Evolutionary conservation across 768 basidiomycete genomes (phyloP).

Genomic region (Tephrocybe sp.): DNA sequence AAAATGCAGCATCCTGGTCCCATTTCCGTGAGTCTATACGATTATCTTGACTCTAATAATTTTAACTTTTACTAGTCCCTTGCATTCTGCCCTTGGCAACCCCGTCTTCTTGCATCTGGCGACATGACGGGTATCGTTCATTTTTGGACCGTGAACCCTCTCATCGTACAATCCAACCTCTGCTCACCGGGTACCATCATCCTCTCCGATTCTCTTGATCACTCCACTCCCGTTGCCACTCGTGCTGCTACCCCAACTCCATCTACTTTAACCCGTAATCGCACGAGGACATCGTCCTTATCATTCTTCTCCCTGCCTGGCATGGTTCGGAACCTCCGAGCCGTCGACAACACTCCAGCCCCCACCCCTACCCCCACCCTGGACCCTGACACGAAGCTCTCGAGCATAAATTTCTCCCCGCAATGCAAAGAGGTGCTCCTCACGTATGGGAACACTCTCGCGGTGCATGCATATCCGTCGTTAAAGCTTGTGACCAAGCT

Average conservation of each 20-base stretch:
- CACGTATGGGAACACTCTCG: too few relatives aligned
- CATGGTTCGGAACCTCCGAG: too few relatives aligned
- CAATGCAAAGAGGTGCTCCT: constrained; percentile 79
- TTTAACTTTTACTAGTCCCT: constrained; percentile 52
- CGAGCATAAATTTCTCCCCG: constrained; percentile 70
- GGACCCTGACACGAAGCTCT: constrained; percentile 59
- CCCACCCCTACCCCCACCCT: constrained; percentile 36
- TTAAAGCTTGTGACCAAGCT: too few relatives aligned
- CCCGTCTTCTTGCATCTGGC: constrained; percentile 74
- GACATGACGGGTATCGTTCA: constrained; percentile 55
- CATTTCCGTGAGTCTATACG: constrained; percentile 35
- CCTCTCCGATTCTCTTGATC: too few relatives aligned
- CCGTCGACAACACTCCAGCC: too few relatives aligned
- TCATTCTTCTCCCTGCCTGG: too few relatives aligned
- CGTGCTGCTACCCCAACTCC: too few relatives aligned
- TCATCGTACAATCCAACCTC: constrained; percentile 38
- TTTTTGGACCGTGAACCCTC: constrained; percentile 50
- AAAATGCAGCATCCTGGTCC: constrained; percentile 71
- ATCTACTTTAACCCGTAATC: too few relatives aligned
- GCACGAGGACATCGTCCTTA: too few relatives aligned
- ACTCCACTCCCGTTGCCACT: too few relatives aligned
- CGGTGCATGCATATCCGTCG: too few relatives aligned
- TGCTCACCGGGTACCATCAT: too few relatives aligned
- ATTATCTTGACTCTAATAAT: neutral
- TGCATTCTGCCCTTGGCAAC: constrained; percentile 90